A percentile compares a stretch with the other conserved stretches of the same genome.
phyloP scores from a whole-genome alignment of 2,329 filamentous ascomycete genomes.

The Fusarium tricinctum region DNA sequence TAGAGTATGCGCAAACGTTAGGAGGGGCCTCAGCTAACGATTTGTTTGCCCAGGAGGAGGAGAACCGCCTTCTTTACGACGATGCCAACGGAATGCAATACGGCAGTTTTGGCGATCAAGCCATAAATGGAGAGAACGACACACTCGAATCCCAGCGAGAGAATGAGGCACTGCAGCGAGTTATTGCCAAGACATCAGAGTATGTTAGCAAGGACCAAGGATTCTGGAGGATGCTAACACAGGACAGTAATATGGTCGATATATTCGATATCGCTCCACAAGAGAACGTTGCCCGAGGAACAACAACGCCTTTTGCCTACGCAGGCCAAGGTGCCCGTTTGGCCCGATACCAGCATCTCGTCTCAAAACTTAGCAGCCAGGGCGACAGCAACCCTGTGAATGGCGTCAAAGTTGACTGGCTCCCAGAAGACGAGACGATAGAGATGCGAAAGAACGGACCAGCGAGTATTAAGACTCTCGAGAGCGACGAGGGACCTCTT shows the following conservation, averaged over 20 bases:
- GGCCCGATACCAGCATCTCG: constrained; percentile 72
- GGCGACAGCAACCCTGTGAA: constrained; percentile 56
- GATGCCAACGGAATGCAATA: constrained; percentile 72
- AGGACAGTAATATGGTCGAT: constrained; percentile 73
- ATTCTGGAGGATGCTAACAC: constrained; percentile 21
- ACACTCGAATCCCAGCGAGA: constrained; percentile 74
- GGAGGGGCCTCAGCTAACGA: constrained; percentile 18
- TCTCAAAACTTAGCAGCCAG: constrained; percentile 70
- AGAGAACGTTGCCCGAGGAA: constrained; percentile 56
- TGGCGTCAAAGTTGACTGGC: constrained; percentile 68
- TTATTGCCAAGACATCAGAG: constrained; percentile 75
- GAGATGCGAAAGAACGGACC: constrained; percentile 60
- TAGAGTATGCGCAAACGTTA: neutral
- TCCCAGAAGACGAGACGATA: constrained; percentile 64
- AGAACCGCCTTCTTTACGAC: constrained; percentile 71
- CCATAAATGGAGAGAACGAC: constrained; percentile 68
- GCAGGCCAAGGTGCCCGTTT: constrained; percentile 69
- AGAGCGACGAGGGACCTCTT: constrained; percentile 59
- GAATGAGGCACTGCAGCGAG: constrained; percentile 73
- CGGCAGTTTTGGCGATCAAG: constrained; percentile 72
- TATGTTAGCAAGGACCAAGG: constrained; percentile 54
- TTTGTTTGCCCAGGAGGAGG: constrained; percentile 64
- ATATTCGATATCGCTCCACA: constrained; percentile 75
- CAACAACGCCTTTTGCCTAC: constrained; percentile 60
- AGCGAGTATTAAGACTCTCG: constrained; percentile 53